Evolutionary conservation across 164 flowering plant species (phyloP).

Genomic region (Tetracentron sinense): DNA sequence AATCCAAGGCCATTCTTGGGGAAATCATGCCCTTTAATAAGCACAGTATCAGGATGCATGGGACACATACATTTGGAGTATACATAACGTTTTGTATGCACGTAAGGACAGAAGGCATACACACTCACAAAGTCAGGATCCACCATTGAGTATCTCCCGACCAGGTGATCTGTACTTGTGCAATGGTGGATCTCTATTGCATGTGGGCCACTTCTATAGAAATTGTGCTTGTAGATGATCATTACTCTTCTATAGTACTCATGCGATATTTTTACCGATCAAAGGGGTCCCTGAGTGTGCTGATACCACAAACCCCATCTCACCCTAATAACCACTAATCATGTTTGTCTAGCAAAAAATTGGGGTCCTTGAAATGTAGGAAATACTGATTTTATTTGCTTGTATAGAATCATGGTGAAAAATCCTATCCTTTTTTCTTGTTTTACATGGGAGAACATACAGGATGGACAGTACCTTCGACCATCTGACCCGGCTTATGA

Average conservation of each 20-base stretch:
- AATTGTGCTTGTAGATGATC: neutral
- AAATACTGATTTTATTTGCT: neutral
- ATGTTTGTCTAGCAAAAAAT: no score
- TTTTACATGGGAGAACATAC: conserved; percentile 20
- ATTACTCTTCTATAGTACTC: neutral
- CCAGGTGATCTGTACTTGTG: neutral
- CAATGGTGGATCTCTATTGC: neutral
- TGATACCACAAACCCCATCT: no score
- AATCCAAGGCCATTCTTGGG: neutral
- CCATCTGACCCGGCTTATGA: conserved; percentile 99
- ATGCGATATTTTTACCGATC: neutral
- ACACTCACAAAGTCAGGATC: neutral
- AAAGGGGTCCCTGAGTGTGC: no score
- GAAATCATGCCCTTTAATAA: neutral
- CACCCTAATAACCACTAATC: no score
- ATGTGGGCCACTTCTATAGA: neutral
- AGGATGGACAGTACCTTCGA: conserved; percentile 99
- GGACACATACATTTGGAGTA: neutral
- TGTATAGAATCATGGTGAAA: neutral
- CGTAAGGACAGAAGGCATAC: no score
- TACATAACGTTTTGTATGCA: no score
- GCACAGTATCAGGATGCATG: neutral
- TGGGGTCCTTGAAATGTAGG: no score
- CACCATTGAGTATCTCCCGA: neutral
- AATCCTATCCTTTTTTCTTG: neutral